Conservation (phyloP, 2,329 filamentous ascomycete species). For the Cladosporium velox region DNA sequence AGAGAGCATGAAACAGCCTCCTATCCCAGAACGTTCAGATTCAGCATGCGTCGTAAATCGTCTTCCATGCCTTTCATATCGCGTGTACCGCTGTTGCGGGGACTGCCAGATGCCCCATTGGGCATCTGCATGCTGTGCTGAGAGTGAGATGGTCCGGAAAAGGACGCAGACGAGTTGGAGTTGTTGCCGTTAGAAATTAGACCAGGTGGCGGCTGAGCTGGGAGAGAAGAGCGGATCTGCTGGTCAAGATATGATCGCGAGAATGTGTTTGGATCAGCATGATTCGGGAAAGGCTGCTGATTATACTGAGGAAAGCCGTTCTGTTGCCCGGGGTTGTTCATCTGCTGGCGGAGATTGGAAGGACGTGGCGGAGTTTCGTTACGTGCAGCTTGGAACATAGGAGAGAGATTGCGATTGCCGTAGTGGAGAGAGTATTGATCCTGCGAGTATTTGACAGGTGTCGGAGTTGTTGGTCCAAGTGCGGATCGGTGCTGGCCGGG, state of each 20-base stretch:
- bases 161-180: background rate
- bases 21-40: constrained; percentile 26
- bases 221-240: constrained; percentile 31
- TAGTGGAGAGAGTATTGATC: constrained; percentile 40
- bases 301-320: constrained; percentile 22
- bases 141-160: constrained; percentile 4
- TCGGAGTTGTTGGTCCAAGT: constrained; percentile 33
- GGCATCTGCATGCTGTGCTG: constrained; percentile 18
- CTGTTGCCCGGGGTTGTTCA: constrained; percentile 28
- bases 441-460: constrained; percentile 29
- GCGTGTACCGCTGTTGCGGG: constrained; percentile 21
- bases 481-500: constrained; percentile 40
- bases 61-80: constrained; percentile 43
- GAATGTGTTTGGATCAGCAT: constrained; percentile 30
- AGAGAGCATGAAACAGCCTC: background rate
- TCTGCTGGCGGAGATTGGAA: constrained; percentile 48
- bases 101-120: background rate
- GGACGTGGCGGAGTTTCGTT: constrained; percentile 45
- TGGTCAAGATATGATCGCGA: constrained; percentile 38
- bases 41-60: constrained; percentile 44
- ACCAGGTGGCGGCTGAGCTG: constrained; percentile 23
- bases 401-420: constrained; percentile 52
- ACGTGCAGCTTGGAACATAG: constrained; percentile 51
- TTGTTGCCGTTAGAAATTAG: constrained; percentile 18
- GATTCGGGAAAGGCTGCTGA: constrained; percentile 22